phyloP scores from a whole-genome alignment of 2,329 filamentous ascomycete genomes.

The Pestalotiopsis sp. region DNA sequence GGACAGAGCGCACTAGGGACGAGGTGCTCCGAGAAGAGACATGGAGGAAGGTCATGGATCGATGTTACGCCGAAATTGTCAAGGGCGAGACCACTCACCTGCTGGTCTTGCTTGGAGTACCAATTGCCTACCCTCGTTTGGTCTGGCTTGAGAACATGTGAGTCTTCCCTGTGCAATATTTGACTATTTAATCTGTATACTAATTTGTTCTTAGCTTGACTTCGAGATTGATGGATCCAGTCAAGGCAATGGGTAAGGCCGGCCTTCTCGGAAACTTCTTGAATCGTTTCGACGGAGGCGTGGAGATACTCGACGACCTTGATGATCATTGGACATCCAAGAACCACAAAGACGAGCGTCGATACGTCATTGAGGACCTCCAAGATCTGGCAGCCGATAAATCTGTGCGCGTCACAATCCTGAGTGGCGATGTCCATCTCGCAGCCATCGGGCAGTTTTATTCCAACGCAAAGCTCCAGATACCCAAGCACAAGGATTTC shows the following conservation, averaged over 20 bases:
- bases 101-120: conserved; percentile 83
- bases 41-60: conserved; percentile 84
- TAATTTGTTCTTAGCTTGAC: conserved; percentile 64
- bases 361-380: conserved; percentile 83
- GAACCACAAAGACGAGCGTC: conserved; percentile 89
- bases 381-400: conserved; percentile 94
- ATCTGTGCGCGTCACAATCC: conserved; percentile 86
- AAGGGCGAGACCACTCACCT: conserved; percentile 88
- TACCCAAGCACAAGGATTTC: conserved; percentile 89
- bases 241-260: conserved; percentile 84
- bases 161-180: conserved; percentile 29
- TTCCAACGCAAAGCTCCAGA: conserved; percentile 77
- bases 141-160: conserved; percentile 74
- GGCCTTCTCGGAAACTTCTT: conserved; percentile 80
- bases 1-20: conserved; percentile 85
- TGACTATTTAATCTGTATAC: conserved; percentile 14
- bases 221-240: conserved; percentile 81
- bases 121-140: conserved; percentile 77
- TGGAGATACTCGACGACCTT: conserved; percentile 88
- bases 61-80: conserved; percentile 79
- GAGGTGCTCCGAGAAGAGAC: conserved; percentile 80
- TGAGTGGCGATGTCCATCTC: conserved; percentile 93
- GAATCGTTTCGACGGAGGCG: conserved; percentile 88
- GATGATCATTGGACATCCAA: conserved; percentile 98
- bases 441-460: conserved; percentile 94